Conservation (phyloP, 129 eudicot species). For the Helianthus annuus region HanXRQr2.0-SUNRISE NC_035442.2:145392117-145392616, state of each 20-base stretch:
- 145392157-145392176: conserved; percentile 6
- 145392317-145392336: conserved; percentile 5
- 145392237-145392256: conserved; percentile 12
- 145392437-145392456: not conserved
- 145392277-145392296: not conserved
- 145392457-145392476: too few species aligned
- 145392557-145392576: too few species aligned
- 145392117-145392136: conserved; percentile 31
- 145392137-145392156: conserved; percentile 13
- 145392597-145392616: too few species aligned
- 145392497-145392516: too few species aligned
- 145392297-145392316: not conserved
- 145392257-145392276: not conserved
- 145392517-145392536: too few species aligned
- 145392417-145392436: not conserved
- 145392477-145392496: too few species aligned
- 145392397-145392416: not conserved
- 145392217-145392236: conserved; percentile 24
- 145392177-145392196: conserved; percentile 4
- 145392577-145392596: too few species aligned
- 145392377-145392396: too few species aligned
- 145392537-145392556: too few species aligned
- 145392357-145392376: not conserved
- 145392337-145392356: conserved; percentile 5
- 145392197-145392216: conserved; percentile 16